Evolutionary conservation across 1,284 basidiomycete genomes (phyloP).

Genomic region (Polyporus tsugae): DNA sequence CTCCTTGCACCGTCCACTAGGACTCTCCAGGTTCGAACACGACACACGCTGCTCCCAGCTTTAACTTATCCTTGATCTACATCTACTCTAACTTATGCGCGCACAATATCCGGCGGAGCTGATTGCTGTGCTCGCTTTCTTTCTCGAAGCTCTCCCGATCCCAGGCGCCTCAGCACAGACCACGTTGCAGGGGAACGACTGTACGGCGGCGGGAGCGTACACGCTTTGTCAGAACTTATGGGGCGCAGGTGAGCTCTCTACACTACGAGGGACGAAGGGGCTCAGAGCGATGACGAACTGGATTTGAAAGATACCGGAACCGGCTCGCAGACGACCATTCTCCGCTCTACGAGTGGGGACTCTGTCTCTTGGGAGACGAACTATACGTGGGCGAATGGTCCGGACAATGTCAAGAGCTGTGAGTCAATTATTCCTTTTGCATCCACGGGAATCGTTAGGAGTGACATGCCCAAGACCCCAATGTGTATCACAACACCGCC

Average conservation of each 20-base stretch:
- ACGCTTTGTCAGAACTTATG: conserved; percentile 66
- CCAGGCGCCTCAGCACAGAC: conserved; percentile 4
- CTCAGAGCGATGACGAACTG: background rate
- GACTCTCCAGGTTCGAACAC: background rate
- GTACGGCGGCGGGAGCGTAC: conserved; percentile 55
- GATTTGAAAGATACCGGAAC: conserved; percentile 48
- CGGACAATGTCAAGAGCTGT: conserved; percentile 66
- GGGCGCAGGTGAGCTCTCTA: conserved; percentile 50
- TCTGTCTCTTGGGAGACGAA: conserved; percentile 60
- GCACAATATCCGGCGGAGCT: conserved; percentile 11
- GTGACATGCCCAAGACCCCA: conserved; percentile 42
- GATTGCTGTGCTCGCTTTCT: conserved; percentile 13
- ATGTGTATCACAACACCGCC: conserved; percentile 52
- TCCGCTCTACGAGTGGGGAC: conserved; percentile 50
- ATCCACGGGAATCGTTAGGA: background rate
- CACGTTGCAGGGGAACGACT: conserved; percentile 41
- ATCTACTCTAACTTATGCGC: conserved; percentile 15
- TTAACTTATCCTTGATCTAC: background rate
- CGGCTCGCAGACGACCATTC: conserved; percentile 58
- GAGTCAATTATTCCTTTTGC: conserved; percentile 27
- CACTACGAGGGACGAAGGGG: too few species aligned
- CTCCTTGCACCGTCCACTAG: background rate
- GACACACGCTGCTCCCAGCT: background rate
- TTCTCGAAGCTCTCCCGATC: background rate
- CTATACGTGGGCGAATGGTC: conserved; percentile 61